phyloP scores from a whole-genome alignment of 768 basidiomycete genomes.

The Thelephora aurantiotincta region DNA sequence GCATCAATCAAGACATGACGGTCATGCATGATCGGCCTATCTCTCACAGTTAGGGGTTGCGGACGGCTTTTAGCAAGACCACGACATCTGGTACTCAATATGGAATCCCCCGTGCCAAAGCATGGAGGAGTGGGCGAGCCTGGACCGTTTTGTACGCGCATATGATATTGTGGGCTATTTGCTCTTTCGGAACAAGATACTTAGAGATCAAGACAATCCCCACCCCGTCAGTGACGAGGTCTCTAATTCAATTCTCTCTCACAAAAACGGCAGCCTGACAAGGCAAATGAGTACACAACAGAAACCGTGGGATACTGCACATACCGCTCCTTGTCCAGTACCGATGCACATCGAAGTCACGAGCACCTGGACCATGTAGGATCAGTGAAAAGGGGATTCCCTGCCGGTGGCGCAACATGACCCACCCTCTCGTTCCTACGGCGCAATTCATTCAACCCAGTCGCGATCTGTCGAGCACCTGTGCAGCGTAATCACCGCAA shows the following conservation, averaged over 20 bases:
- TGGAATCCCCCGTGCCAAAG: too few relatives aligned
- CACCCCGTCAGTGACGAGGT: too few relatives aligned
- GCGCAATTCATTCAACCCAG: slow-evolving; percentile 61
- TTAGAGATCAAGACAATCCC: too few relatives aligned
- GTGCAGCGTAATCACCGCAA: slow-evolving; percentile 44
- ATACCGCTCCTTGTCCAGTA: slow-evolving; percentile 87
- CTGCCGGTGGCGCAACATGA: slow-evolving; percentile 6
- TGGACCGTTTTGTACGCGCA: too few relatives aligned
- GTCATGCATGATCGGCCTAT: too few relatives aligned
- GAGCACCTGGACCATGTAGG: slow-evolving; percentile 37
- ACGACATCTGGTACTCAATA: too few relatives aligned
- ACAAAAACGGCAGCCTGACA: slow-evolving; percentile 14
- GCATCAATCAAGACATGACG: too few relatives aligned
- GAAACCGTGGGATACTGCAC: slow-evolving; percentile 48
- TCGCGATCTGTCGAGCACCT: slow-evolving; percentile 75
- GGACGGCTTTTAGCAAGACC: too few relatives aligned
- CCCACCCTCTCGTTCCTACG: slow-evolving; percentile 57
- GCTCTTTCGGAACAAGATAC: too few relatives aligned
- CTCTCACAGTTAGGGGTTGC: too few relatives aligned
- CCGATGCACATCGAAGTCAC: slow-evolving; percentile 88
- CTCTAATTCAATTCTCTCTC: slow-evolving; percentile 8
- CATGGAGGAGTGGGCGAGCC: too few relatives aligned
- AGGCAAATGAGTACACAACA: neutral
- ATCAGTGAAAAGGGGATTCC: slow-evolving; percentile 2
- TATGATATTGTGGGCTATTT: too few relatives aligned